A percentile compares a stretch with the other conserved stretches of the same genome.
These are phyloP conservation scores for Trichoderma guizhouense DNA, from an alignment of 2,329 filamentous ascomycete species.

Conservation along the genomic window DNA sequence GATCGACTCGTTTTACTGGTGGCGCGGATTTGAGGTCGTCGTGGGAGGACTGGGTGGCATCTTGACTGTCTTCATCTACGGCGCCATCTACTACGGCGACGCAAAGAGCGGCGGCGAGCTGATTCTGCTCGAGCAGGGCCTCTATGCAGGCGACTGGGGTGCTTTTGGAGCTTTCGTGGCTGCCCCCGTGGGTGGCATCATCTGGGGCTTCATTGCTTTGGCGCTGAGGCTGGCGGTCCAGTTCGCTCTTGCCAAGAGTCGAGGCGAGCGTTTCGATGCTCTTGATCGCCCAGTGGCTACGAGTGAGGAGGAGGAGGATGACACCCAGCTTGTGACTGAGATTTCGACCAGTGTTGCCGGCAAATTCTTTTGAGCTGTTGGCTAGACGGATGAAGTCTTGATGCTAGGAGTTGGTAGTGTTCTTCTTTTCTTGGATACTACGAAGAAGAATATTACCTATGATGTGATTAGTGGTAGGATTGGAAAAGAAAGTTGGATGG, in stretches of 20 bases:
- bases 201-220: slow-evolving; percentile 67
- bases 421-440: neutral
- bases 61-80: slow-evolving; percentile 77
- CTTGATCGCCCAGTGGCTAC: slow-evolving; percentile 53
- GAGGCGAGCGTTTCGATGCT: slow-evolving; percentile 63
- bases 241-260: slow-evolving; percentile 53
- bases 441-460: neutral
- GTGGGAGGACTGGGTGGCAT: slow-evolving; percentile 74
- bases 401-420: neutral
- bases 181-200: slow-evolving; percentile 69
- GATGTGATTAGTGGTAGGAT: neutral
- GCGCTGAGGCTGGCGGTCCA: slow-evolving; percentile 56
- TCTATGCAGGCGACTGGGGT: slow-evolving; percentile 77
- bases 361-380: slow-evolving; percentile 50
- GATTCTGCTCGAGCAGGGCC: slow-evolving; percentile 67
- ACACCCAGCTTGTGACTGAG: slow-evolving; percentile 25
- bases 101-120: slow-evolving; percentile 61
- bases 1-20: slow-evolving; percentile 67
- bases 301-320: slow-evolving; percentile 24
- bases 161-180: slow-evolving; percentile 81
- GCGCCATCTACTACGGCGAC: slow-evolving; percentile 71
- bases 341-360: slow-evolving; percentile 36
- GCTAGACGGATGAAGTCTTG: neutral
- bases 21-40: slow-evolving; percentile 78
- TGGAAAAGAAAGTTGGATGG: neutral